A percentile compares a stretch with the other conserved stretches of the same genome.
Conservation (phyloP, 441 rosid genomes). For the Gossypium schwendimanii region DNA sequence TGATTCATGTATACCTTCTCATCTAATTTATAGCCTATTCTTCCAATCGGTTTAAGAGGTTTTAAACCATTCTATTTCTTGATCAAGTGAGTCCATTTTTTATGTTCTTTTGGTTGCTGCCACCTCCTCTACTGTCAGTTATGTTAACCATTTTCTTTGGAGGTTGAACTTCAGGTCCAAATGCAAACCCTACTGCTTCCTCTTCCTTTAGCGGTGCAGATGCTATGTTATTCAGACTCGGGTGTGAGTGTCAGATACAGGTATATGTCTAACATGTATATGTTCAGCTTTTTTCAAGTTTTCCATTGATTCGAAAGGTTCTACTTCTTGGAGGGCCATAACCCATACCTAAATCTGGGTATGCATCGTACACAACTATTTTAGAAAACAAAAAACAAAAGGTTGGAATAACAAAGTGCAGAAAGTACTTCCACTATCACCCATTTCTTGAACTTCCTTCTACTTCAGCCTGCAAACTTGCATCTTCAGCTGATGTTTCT, state of each 20-base stretch:
- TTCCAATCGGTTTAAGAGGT: constrained; percentile 40
- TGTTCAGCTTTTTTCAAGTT: background rate
- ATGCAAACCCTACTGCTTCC: constrained; percentile 3
- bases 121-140: constrained; percentile 36
- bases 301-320: too few species aligned
- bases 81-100: constrained; percentile 21
- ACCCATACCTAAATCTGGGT: too few species aligned
- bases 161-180: constrained; percentile 17
- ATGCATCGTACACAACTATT: too few species aligned
- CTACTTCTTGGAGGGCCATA: too few species aligned
- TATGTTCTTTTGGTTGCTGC: constrained; percentile 16
- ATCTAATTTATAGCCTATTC: constrained; percentile 25
- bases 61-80: constrained; percentile 21
- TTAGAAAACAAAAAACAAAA: background rate
- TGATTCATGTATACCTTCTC: constrained; percentile 1
- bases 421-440: background rate
- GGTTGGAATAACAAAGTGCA: background rate
- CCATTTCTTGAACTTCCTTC: background rate
- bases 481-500: background rate
- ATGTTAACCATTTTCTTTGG: constrained; percentile 48
- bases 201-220: background rate
- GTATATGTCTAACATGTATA: background rate
- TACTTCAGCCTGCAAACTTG: background rate
- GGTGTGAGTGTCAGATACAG: background rate
- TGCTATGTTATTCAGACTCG: background rate